A percentile compares a stretch with the other conserved stretches of the same genome.
Conservation (phyloP, 176 grass and related monocot species). For the Oryza glaberrima region DNA sequence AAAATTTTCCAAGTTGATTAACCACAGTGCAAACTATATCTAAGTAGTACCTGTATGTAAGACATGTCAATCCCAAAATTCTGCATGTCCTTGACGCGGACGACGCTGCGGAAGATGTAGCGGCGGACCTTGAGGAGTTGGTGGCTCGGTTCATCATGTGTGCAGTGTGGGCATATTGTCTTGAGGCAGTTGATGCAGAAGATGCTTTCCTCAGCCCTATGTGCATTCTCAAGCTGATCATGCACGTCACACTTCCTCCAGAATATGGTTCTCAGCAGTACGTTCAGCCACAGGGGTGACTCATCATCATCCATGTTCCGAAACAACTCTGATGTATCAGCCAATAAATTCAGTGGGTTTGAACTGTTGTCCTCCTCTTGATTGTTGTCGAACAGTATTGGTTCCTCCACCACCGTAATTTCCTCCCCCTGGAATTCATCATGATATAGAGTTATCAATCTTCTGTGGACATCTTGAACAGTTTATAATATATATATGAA, state of each 20-base stretch:
- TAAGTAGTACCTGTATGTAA: conserved; percentile 37
- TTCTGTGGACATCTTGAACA: background rate
- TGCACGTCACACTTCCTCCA: conserved; percentile 39
- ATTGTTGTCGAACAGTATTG: too few species aligned
- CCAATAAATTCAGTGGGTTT: background rate
- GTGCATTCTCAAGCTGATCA: background rate
- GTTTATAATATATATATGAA: background rate
- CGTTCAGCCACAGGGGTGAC: conserved; percentile 4
- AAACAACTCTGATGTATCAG: background rate
- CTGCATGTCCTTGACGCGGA: conserved; percentile 33
- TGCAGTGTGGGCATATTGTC: conserved; percentile 37
- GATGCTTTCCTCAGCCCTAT: conserved; percentile 28
- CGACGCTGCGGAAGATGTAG: conserved; percentile 48
- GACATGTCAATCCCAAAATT: conserved; percentile 34
- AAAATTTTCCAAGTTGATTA: background rate
- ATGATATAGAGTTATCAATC: background rate
- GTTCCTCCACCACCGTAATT: background rate
- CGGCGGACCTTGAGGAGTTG: conserved; percentile 41
- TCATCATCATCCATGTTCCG: too few species aligned
- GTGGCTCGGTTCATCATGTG: background rate
- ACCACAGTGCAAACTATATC: too few species aligned
- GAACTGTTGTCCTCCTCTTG: background rate
- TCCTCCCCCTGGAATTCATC: background rate
- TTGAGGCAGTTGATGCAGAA: conserved; percentile 44
- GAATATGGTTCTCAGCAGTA: conserved; percentile 16